Percentiles rank a stretch among this genome's conserved stretches.
These are phyloP conservation scores for Nadsonia fulvescens DNA, from an alignment of 805 yeast genomes.

Conservation along the genomic window DNA sequence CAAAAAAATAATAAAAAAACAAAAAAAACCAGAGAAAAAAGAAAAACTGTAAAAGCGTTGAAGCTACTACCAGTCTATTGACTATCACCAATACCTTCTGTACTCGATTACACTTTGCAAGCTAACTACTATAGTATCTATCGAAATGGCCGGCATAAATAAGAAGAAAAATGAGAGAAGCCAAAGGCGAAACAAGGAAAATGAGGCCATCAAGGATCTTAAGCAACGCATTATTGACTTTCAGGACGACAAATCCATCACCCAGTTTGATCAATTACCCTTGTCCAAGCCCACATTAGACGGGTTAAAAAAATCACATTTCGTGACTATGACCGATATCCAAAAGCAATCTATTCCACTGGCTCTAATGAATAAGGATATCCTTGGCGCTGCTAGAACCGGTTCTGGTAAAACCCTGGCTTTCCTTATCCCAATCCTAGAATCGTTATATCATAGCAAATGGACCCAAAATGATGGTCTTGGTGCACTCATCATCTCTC, in stretches of 20 bases:
- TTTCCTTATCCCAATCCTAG: conserved; percentile 62
- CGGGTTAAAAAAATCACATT: conserved; percentile 69
- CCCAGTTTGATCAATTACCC: conserved; percentile 65
- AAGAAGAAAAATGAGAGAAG: too few species aligned
- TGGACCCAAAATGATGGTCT: conserved; percentile 79
- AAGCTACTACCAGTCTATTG: too few species aligned
- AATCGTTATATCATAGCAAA: conserved; percentile 36
- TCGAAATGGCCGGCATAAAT: too few species aligned
- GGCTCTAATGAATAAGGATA: conserved; percentile 59
- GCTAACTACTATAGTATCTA: too few species aligned
- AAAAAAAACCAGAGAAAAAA: too few species aligned
- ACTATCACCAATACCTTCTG: too few species aligned
- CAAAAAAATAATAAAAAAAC: too few species aligned
- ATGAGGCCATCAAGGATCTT: too few species aligned
- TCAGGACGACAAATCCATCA: conserved; percentile 16
- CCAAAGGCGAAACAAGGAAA: too few species aligned
- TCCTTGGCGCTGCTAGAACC: conserved; percentile 78
- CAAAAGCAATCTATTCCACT: conserved; percentile 64
- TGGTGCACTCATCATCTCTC: conserved; percentile 79
- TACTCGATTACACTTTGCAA: too few species aligned
- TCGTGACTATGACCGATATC: conserved; percentile 65
- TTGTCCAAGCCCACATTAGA: conserved; percentile 40
- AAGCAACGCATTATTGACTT: too few species aligned
- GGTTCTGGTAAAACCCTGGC: conserved; percentile 85
- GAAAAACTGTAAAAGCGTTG: too few species aligned